These are phyloP conservation scores for Hippophae rhamnoides DNA, from an alignment of 306 rosid genomes.

Conservation along the genomic window DNA sequence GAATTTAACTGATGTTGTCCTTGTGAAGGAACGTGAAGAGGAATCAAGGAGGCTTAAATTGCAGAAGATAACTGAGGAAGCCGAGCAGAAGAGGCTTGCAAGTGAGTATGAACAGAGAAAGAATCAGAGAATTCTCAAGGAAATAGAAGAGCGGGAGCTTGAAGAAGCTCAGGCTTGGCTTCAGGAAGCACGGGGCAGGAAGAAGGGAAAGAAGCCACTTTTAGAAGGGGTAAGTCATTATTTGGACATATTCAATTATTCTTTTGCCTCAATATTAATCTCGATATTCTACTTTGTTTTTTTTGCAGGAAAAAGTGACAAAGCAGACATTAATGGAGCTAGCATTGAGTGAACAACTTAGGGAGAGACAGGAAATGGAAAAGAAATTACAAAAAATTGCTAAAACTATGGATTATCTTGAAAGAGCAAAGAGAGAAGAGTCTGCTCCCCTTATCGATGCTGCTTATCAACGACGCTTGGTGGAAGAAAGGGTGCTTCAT, in stretches of 20 bases:
- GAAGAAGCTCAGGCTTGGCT: conserved; percentile 60
- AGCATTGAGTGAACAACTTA: conserved; percentile 68
- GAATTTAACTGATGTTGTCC: neutral
- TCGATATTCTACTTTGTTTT: conserved; percentile 2
- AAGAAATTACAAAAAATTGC: conserved; percentile 73
- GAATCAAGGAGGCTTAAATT: conserved; percentile 60
- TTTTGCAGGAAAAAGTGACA: conserved; percentile 50
- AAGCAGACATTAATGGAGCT: conserved; percentile 58
- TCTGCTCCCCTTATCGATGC: conserved; percentile 86
- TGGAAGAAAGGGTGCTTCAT: conserved; percentile 68
- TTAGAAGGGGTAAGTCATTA: conserved; percentile 61
- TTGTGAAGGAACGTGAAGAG: conserved; percentile 71
- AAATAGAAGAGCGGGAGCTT: conserved; percentile 67
- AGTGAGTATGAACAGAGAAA: conserved; percentile 59
- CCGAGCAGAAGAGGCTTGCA: conserved; percentile 70
- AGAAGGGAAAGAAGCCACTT: conserved; percentile 53
- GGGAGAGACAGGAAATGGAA: conserved; percentile 90
- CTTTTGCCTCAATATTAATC: neutral
- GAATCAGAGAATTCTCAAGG: conserved; percentile 50
- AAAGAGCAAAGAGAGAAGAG: conserved; percentile 95
- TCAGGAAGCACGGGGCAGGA: conserved; percentile 46
- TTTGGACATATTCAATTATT: neutral
- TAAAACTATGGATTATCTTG: conserved; percentile 83
- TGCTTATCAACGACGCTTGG: conserved; percentile 67
- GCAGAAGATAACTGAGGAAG: conserved; percentile 78